phyloP scores from a whole-genome alignment of 768 basidiomycete species.

The Xerocomellus chrysenteron region DNA sequence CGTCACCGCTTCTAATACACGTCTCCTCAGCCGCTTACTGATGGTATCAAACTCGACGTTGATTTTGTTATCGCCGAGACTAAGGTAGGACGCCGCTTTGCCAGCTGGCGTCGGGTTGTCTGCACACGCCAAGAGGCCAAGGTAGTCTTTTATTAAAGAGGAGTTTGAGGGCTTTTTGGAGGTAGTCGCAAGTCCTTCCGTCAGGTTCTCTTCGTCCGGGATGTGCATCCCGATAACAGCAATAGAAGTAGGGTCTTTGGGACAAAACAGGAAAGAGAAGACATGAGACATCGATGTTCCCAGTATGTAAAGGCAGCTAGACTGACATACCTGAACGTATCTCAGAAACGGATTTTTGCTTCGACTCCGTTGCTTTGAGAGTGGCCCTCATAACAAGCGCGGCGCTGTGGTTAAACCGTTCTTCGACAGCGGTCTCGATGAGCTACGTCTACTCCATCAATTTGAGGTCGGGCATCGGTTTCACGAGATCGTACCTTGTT shows the following conservation, averaged over 20 bases:
- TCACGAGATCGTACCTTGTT: slow-evolving; percentile 59
- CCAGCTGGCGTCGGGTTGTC: slow-evolving; percentile 82
- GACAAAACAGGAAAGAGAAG: background rate
- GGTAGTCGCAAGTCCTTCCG: slow-evolving; percentile 57
- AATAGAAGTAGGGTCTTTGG: slow-evolving; percentile 62
- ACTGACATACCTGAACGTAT: slow-evolving; percentile 54
- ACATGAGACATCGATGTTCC: background rate
- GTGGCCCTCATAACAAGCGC: slow-evolving; percentile 69
- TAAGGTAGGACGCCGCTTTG: slow-evolving; percentile 67
- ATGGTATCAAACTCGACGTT: slow-evolving; percentile 80
- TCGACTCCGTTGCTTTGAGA: slow-evolving; percentile 66
- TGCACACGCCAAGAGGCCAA: slow-evolving; percentile 74
- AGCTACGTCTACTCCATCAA: slow-evolving; percentile 48
- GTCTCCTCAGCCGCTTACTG: slow-evolving; percentile 60
- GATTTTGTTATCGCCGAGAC: slow-evolving; percentile 67
- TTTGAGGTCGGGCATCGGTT: background rate
- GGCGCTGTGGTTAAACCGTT: slow-evolving; percentile 77
- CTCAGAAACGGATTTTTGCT: slow-evolving; percentile 61
- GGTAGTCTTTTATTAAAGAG: slow-evolving; percentile 71
- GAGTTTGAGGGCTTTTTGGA: slow-evolving; percentile 54
- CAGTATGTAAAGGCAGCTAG: background rate
- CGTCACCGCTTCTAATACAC: slow-evolving; percentile 74
- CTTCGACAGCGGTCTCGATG: slow-evolving; percentile 69
- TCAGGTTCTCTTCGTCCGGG: slow-evolving; percentile 59
- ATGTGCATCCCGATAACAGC: slow-evolving; percentile 64